Evolutionary conservation across 2,329 filamentous ascomycete species (phyloP), one percentile per base, ranked within the genome.

Genomic region (Pseudogymnoascus sp.): DNA sequence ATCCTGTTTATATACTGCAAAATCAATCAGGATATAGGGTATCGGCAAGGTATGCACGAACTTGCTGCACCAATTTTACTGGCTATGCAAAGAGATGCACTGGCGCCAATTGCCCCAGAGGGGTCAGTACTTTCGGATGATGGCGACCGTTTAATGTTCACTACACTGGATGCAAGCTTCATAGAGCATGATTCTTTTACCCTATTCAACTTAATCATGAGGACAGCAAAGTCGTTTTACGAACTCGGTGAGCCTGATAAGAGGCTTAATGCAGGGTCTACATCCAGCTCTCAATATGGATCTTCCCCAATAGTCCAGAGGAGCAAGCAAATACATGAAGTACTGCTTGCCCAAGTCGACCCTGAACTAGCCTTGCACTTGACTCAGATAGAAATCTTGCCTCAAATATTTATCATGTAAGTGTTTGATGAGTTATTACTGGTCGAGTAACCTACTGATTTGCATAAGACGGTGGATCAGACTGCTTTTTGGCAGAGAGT

Each of bases 41-140:
- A 99, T 73, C 86, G 95, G n/a, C 95, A 99, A 77, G 95, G 95
- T 9, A 99, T 99, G 93, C 95, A 99, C 73, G 95, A 99, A 76
- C 80, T 99, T 46, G 80, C 97, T 12, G 95, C 95, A 0, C 93
- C 95, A 0, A 86, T 99, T 38, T 79, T 97, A 5, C 91, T 91
- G 82, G 89, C 91, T 1, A 78, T 97, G 5, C 86, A 93, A 68
- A 82, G 88, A 69, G 95, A 99, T 76, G 88, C 93, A 5, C 79
- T 96, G 60, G 82, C 90, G 25, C 46, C 49, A 25, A 12, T 21
- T 6, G 21, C 8, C 25, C 6, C 25, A 6, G 61, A 38, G 7
- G 38, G 34, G 5, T 63, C 59, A 14, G 60, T 62, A 16, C 7
- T 63, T 2, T 61, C n/a, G 12, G 38, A 34, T 40, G 60, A 66